Conservation (phyloP, 2,329 filamentous ascomycete genomes). For the Epichloe sibirici region DNA sequence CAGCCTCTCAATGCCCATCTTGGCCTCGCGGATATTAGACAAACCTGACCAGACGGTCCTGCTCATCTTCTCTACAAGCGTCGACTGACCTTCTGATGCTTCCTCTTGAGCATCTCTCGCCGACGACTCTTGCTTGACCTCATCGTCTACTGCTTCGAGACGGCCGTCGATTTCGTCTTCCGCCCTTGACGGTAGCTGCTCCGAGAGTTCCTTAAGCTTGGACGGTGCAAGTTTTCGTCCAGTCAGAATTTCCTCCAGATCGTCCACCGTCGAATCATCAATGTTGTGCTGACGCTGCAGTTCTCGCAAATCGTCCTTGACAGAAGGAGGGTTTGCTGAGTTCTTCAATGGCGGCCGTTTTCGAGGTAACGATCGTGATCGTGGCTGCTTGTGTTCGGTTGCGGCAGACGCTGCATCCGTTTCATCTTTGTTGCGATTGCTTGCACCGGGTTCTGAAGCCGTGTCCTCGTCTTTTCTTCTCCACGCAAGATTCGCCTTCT, state of each 20-base stretch:
- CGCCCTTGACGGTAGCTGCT: slow-evolving; percentile 14
- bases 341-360: slow-evolving; percentile 36
- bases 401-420: slow-evolving; percentile 12
- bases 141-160: slow-evolving; percentile 1
- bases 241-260: slow-evolving; percentile 38
- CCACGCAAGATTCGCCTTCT: slow-evolving; percentile 14
- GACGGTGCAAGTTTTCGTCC: slow-evolving; percentile 21
- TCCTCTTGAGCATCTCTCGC: slow-evolving; percentile 8
- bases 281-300: slow-evolving; percentile 41
- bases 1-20: slow-evolving; percentile 45
- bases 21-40: slow-evolving; percentile 39
- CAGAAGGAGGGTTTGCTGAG: slow-evolving; percentile 40
- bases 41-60: slow-evolving; percentile 39
- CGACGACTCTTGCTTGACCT: slow-evolving; percentile 3
- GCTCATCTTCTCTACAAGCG: slow-evolving; percentile 37
- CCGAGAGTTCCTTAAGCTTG: slow-evolving; percentile 14
- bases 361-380: slow-evolving; percentile 29
- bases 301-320: slow-evolving; percentile 42
- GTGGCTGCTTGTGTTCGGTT: slow-evolving; percentile 14
- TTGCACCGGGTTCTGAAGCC: slow-evolving; percentile 19
- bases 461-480: slow-evolving; percentile 17
- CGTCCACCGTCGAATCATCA: slow-evolving; percentile 48
- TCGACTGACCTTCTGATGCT: slow-evolving; percentile 27
- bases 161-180: slow-evolving; percentile 11
- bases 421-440: slow-evolving; percentile 13